A percentile compares a stretch with the other conserved stretches of the same genome.
Evolutionary conservation across 2,329 filamentous ascomycete genomes (phyloP).

Genomic region (Ascocoryne sarcoides): DNA sequence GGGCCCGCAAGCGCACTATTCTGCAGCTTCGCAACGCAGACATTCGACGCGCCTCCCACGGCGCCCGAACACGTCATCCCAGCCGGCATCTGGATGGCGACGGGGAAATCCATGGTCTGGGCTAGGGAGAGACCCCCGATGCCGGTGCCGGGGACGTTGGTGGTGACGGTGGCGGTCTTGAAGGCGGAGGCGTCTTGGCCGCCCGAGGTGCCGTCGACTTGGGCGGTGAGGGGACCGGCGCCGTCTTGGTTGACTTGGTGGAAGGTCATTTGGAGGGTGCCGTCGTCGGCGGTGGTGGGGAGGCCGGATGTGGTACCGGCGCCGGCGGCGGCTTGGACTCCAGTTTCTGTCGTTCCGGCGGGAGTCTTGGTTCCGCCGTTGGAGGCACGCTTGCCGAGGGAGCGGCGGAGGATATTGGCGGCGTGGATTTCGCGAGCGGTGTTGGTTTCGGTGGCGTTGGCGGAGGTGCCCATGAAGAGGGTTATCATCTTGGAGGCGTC

Average conservation of each 20-base stretch:
- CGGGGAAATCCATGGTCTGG: constrained; percentile 53
- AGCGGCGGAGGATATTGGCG: constrained; percentile 43
- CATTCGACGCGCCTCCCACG: constrained; percentile 49
- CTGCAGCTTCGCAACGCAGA: constrained; percentile 57
- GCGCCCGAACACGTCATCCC: constrained; percentile 58
- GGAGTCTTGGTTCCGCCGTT: constrained; percentile 39
- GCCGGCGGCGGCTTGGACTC: constrained; percentile 46
- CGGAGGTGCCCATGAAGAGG: constrained; percentile 48
- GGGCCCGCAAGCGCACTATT: constrained; percentile 54
- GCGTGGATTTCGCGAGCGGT: constrained; percentile 68
- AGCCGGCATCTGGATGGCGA: constrained; percentile 55
- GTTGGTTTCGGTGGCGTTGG: constrained; percentile 33
- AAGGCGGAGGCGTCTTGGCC: constrained; percentile 34
- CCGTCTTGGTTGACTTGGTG: constrained; percentile 67
- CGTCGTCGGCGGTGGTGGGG: constrained; percentile 52
- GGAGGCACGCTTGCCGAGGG: constrained; percentile 25
- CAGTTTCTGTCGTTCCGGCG: constrained; percentile 39
- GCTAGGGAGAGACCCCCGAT: constrained; percentile 30
- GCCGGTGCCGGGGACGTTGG: constrained; percentile 32
- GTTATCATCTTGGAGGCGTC: constrained; percentile 47
- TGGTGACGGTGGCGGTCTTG: constrained; percentile 51
- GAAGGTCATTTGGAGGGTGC: constrained; percentile 53
- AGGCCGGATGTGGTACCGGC: constrained; percentile 41
- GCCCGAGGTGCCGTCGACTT: constrained; percentile 5
- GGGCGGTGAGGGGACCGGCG: constrained; percentile 54